These are phyloP conservation scores for Pseudocercospora musae DNA, from an alignment of 2,329 filamentous ascomycete species.

Conservation along the genomic window DNA sequence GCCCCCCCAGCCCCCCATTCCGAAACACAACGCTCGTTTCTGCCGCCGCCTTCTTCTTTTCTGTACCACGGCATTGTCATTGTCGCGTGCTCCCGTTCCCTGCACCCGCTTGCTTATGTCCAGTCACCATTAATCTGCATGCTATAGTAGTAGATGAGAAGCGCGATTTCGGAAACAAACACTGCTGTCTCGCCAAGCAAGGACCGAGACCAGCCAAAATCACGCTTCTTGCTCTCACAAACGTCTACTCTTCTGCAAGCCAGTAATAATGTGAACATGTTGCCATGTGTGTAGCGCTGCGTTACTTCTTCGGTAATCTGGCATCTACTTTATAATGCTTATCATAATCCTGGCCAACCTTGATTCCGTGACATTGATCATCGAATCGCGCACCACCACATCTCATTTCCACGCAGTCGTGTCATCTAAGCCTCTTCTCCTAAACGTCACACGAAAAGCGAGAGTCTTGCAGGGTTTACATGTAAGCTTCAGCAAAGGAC, in stretches of 20 bases:
- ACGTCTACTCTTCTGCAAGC: neutral
- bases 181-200: neutral
- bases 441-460: neutral
- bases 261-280: neutral
- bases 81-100: too few species aligned
- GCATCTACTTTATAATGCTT: neutral
- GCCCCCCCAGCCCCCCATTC: too few species aligned
- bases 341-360: neutral
- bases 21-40: constrained; percentile 3
- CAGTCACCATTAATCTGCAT: neutral
- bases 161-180: neutral
- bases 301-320: neutral
- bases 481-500: neutral
- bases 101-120: neutral
- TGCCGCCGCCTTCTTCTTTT: neutral
- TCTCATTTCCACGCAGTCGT: neutral
- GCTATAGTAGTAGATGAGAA: neutral
- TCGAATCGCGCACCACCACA: neutral
- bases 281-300: neutral
- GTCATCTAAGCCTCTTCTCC: neutral
- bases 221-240: neutral
- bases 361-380: neutral
- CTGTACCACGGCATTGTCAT: too few species aligned
- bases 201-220: neutral
- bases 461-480: neutral